Conservation (phyloP, 805 yeast genomes). For the Torulaspora microellipsoides region DNA sequence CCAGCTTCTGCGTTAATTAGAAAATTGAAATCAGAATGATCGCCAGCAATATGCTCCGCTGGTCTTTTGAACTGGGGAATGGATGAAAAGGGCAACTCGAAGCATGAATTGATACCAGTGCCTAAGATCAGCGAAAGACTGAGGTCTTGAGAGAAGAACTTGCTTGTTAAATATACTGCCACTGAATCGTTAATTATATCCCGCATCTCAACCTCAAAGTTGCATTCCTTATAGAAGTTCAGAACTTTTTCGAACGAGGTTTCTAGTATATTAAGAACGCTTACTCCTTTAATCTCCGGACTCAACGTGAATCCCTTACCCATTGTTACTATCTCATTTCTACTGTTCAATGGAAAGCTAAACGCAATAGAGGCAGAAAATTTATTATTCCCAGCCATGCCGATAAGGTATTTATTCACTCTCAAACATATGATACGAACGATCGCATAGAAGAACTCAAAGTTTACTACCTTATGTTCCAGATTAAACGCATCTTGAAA, state of each 20-base stretch:
- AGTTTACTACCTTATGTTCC: constrained; percentile 16
- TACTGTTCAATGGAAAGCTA: constrained; percentile 31
- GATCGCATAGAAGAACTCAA: constrained; percentile 18
- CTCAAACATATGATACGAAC: constrained; percentile 17
- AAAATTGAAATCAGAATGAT: constrained; percentile 1
- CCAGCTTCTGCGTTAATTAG: constrained; percentile 30
- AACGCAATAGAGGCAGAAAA: constrained; percentile 35
- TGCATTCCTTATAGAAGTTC: constrained; percentile 5
- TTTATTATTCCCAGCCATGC: not conserved
- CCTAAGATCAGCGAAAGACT: constrained; percentile 58
- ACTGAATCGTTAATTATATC: constrained; percentile 59
- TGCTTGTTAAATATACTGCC: constrained; percentile 58
- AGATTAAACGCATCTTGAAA: constrained; percentile 13
- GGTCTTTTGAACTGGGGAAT: constrained; percentile 17
- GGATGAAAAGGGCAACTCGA: constrained; percentile 21
- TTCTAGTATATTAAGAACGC: constrained; percentile 42
- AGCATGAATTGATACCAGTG: constrained; percentile 60
- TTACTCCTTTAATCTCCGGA: constrained; percentile 39
- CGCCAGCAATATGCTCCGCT: not conserved
- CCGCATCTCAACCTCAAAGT: constrained; percentile 37
- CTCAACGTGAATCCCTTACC: constrained; percentile 57
- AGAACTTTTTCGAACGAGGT: constrained; percentile 24
- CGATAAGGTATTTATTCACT: constrained; percentile 4
- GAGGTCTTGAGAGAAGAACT: constrained; percentile 15
- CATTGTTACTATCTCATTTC: constrained; percentile 41